Percentiles rank a stretch among this genome's conserved stretches.
Evolutionary conservation across 768 basidiomycete species (phyloP).

Genomic region (Mycena venus): DNA sequence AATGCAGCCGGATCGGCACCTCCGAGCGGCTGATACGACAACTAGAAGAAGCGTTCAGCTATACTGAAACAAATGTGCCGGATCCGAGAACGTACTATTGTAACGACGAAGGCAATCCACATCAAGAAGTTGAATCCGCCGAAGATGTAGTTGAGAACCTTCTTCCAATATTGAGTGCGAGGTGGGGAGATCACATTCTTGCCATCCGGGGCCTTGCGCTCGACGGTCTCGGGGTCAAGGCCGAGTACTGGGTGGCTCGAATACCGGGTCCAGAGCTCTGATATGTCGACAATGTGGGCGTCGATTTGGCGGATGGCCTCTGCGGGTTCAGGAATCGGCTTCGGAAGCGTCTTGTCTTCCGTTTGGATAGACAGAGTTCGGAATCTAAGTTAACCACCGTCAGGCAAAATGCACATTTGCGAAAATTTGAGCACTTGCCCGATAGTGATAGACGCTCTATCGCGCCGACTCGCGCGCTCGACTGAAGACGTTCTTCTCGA

Average conservation of each 20-base stretch:
- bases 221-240: conserved; percentile 61
- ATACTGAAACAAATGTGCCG: neutral
- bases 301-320: conserved; percentile 60
- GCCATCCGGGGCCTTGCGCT: conserved; percentile 53
- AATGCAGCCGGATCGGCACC: conserved; percentile 52
- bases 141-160: conserved; percentile 66
- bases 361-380: neutral
- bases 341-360: neutral
- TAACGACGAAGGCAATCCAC: conserved; percentile 67
- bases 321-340: conserved; percentile 47
- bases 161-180: conserved; percentile 60
- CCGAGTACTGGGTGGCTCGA: conserved; percentile 49
- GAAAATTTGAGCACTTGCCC: neutral
- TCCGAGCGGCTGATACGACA: conserved; percentile 67
- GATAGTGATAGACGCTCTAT: neutral
- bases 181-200: conserved; percentile 66
- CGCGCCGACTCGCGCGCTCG: neutral
- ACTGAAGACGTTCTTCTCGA: neutral
- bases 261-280: conserved; percentile 56
- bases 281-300: conserved; percentile 60
- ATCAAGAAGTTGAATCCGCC: conserved; percentile 72
- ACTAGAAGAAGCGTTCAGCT: conserved; percentile 44
- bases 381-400: neutral
- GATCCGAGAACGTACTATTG: conserved; percentile 47
- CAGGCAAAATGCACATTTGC: neutral